Base-by-base conservation (phyloP, 2,329 filamentous ascomycete species). In the Berkeleyomyces rouxiae region DNA sequence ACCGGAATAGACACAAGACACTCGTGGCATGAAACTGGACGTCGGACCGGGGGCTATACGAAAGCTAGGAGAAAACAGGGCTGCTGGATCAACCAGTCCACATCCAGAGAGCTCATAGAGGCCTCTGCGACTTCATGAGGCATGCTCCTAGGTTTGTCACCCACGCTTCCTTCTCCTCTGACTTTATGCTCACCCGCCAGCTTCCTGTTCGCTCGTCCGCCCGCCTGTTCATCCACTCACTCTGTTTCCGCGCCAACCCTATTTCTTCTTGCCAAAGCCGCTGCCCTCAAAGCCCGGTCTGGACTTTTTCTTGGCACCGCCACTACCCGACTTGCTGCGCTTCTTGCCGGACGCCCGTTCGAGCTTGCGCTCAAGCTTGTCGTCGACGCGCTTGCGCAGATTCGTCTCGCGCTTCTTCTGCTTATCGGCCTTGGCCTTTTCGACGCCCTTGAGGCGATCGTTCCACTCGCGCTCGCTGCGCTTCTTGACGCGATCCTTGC, bases 381-480 rank as follows among this genome's bases (percentile, higher is more conserved):
- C 86, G 59, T 93, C 89, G 68, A 81, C 81, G 67, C 87, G 79
- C 74, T 87, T 86, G 69, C 79, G 78, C 66, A 92, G 76, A 71
- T 92, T 92, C 58, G 88, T 86, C 70, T 90, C 87, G 66, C 86
- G 81, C 78, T 95, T 95, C 73, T 84, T 83, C 70, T 92, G 89
- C 71, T 85, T 86, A 68, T 88, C 85, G 61, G 89, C 87, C 71
- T 87, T 87, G 58, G 87, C 78, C 74, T 87, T 86, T 67, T 82
- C 80, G 58, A 97, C 84, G 39, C 85, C 85, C 37, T 86, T 82
- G 46, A 82, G 75, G 58, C 88, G 80, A 63, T 90, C 87, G 57
- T 76, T 80, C 88, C 93, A 97, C 70, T 93, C 90, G 71, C 87
- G 86, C 72, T 90, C 89, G 71, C 88, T 95, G 82, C 93, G 95